Evolutionary conservation across 2,329 filamentous ascomycete genomes (phyloP).

Genomic region (Fonsecaea monophora): DNA sequence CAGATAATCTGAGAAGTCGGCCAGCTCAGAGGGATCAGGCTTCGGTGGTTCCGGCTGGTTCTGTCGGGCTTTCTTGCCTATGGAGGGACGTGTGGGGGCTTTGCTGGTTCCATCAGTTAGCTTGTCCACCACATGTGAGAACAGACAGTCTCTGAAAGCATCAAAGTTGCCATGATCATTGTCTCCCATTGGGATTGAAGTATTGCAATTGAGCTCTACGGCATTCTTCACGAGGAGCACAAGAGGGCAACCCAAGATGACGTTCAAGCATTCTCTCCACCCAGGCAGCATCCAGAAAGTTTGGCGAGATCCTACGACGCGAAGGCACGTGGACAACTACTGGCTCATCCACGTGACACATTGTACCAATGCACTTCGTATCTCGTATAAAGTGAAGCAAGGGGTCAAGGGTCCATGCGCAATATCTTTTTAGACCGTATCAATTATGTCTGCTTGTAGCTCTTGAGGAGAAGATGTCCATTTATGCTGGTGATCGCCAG

Average conservation of each 20-base stretch:
- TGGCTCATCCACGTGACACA: no score
- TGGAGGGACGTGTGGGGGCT: constrained; percentile 41
- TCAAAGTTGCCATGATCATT: constrained; percentile 64
- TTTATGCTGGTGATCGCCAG: background rate
- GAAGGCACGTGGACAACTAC: no score
- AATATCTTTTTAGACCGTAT: background rate
- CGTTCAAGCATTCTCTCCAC: background rate
- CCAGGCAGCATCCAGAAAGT: background rate
- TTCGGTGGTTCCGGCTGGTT: constrained; percentile 31
- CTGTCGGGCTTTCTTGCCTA: constrained; percentile 47
- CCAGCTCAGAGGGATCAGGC: constrained; percentile 69
- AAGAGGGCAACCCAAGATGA: background rate
- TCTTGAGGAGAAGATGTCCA: background rate
- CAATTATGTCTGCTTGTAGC: background rate
- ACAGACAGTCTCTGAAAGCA: constrained; percentile 76
- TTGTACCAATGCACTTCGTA: background rate
- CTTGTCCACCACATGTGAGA: constrained; percentile 70
- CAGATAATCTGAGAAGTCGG: constrained; percentile 83
- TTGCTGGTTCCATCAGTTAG: constrained; percentile 49
- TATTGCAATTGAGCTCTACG: background rate
- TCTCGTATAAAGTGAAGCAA: background rate
- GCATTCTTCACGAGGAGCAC: background rate
- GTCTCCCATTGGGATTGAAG: constrained; percentile 32
- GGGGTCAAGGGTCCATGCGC: background rate
- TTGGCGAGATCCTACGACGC: background rate